Evolutionary conservation across 768 basidiomycete genomes (phyloP).

Genomic region (Phanerochaete sordida): DNA sequence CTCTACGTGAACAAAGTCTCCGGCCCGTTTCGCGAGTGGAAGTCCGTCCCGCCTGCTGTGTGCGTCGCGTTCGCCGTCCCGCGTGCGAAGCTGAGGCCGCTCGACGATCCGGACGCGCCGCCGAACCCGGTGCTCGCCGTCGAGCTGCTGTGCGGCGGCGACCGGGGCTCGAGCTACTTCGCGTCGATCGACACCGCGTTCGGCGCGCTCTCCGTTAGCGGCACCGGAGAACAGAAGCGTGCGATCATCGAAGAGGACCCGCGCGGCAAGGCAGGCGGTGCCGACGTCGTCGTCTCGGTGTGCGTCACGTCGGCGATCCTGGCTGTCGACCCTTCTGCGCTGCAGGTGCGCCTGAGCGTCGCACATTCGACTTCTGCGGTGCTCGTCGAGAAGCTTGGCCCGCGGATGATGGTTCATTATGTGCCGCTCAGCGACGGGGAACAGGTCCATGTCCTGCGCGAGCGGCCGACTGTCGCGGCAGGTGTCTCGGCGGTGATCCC

Average conservation of each 20-base stretch:
- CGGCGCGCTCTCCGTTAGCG: slow-evolving; percentile 13
- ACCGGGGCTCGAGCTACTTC: slow-evolving; percentile 25
- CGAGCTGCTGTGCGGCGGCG: slow-evolving; percentile 20
- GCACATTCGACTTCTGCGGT: background rate
- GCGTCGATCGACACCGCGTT: slow-evolving; percentile 22
- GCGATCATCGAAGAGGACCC: slow-evolving; percentile 17
- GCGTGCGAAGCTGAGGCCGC: slow-evolving; percentile 22
- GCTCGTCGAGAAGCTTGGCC: background rate
- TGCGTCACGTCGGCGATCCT: slow-evolving; percentile 26
- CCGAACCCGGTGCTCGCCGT: slow-evolving; percentile 27
- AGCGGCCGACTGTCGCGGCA: background rate
- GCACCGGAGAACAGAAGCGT: slow-evolving; percentile 8
- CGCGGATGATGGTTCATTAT: background rate
- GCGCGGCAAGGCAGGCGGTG: slow-evolving; percentile 12
- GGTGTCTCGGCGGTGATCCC: background rate
- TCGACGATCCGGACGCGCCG: slow-evolving; percentile 26
- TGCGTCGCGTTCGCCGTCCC: slow-evolving; percentile 36
- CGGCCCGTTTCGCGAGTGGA: slow-evolving; percentile 19
- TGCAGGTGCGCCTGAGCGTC: background rate
- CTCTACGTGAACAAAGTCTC: background rate
- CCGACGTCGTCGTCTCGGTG: slow-evolving; percentile 18
- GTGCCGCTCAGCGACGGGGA: background rate
- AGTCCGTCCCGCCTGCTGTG: slow-evolving; percentile 33
- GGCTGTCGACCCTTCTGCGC: slow-evolving; percentile 1
- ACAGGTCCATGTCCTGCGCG: background rate